Percentiles rank a stretch among this genome's conserved stretches.
These are phyloP conservation scores for Scorias spongiosa DNA, from an alignment of 2,329 filamentous ascomycete species.

Conservation along the genomic window DNA sequence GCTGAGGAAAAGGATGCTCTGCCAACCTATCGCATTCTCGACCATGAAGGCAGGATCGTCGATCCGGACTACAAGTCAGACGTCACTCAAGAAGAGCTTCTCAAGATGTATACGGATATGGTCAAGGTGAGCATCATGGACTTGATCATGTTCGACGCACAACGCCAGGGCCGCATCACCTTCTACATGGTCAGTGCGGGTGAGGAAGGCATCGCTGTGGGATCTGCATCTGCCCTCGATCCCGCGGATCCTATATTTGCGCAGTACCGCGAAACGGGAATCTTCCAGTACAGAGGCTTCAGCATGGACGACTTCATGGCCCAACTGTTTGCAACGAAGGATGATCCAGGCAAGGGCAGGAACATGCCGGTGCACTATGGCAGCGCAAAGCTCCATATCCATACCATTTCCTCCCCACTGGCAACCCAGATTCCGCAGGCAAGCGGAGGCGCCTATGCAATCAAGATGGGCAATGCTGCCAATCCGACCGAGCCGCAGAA, in stretches of 20 bases:
- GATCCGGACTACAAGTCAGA: conserved; percentile 54
- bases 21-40: conserved; percentile 80
- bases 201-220: conserved; percentile 87
- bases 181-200: conserved; percentile 97
- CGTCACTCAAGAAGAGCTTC: conserved; percentile 46
- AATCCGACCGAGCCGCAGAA: conserved; percentile 53
- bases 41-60: conserved; percentile 73
- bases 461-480: conserved; percentile 64
- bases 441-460: conserved; percentile 69
- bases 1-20: conserved; percentile 61
- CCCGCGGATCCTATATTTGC: conserved; percentile 81
- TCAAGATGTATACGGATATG: conserved; percentile 50
- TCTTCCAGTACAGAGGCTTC: conserved; percentile 81
- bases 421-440: conserved; percentile 86
- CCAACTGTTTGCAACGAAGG: conserved; percentile 76
- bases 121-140: conserved; percentile 73
- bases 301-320: conserved; percentile 83
- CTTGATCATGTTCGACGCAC: conserved; percentile 93
- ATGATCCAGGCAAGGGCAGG: conserved; percentile 65
- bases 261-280: conserved; percentile 86
- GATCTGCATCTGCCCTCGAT: conserved; percentile 69
- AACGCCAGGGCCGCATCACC: conserved; percentile 79
- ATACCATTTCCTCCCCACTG: conserved; percentile 72
- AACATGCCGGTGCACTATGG: conserved; percentile 99
- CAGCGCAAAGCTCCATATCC: conserved; percentile 67